A percentile compares a stretch with the other conserved stretches of the same genome.
phyloP scores from a whole-genome alignment of 2,329 filamentous ascomycete species.

The Byssochlamys sp. region DNA sequence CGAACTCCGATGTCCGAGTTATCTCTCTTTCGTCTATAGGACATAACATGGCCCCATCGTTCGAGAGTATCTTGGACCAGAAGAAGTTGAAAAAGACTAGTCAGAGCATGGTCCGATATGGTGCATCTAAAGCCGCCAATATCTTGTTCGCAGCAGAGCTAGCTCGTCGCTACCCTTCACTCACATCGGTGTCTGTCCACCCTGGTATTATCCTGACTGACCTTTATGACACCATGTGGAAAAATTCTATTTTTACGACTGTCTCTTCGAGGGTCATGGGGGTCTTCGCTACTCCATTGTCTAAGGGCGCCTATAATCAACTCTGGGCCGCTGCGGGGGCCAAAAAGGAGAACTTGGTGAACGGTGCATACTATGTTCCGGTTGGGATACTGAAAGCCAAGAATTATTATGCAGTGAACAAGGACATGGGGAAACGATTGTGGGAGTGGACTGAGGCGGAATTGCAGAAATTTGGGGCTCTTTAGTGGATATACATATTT shows the following conservation, averaged over 20 bases:
- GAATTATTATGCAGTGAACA: background rate
- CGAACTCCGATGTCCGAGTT: constrained; percentile 17
- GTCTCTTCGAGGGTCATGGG: constrained; percentile 2
- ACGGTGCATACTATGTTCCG: constrained; percentile 22
- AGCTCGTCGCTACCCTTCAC: constrained; percentile 22
- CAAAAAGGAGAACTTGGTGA: constrained; percentile 14
- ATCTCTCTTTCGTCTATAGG: constrained; percentile 22
- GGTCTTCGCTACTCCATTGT: constrained; percentile 12
- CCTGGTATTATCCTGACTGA: constrained; percentile 35
- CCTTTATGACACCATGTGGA: constrained; percentile 16
- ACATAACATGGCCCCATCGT: constrained; percentile 6
- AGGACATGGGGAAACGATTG: background rate
- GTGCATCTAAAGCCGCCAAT: constrained; percentile 39
- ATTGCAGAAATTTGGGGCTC: background rate
- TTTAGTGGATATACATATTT: background rate
- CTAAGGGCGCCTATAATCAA: constrained; percentile 16
- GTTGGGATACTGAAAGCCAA: constrained; percentile 14
- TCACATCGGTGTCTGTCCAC: constrained; percentile 36
- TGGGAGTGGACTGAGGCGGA: background rate
- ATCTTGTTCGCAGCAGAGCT: constrained; percentile 38
- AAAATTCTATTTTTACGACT: background rate
- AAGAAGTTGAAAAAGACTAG: constrained; percentile 20
- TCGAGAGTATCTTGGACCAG: constrained; percentile 22
- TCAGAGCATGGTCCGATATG: constrained; percentile 28
- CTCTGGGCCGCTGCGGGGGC: constrained; percentile 22